These are phyloP conservation scores for Angophora floribunda DNA, from an alignment of 345 rosid species.

Conservation along the genomic window DNA sequence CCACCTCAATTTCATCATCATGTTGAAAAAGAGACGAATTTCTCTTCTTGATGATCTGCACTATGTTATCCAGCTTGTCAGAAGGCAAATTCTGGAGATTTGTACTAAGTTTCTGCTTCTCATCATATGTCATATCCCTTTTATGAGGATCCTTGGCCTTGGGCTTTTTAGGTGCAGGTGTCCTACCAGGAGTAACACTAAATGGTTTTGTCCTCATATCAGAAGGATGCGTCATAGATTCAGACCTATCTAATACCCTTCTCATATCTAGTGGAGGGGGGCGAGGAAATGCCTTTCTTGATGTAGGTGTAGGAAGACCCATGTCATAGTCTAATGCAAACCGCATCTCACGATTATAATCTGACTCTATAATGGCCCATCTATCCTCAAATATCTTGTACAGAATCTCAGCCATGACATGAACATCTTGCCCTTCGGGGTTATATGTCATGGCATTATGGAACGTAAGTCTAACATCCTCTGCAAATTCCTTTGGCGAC, in stretches of 20 bases:
- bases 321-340: conserved; percentile 41
- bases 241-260: conserved; percentile 72
- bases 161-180: conserved; percentile 87
- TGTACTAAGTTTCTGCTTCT: conserved; percentile 94
- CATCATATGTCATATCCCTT: conserved; percentile 97
- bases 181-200: conserved; percentile 66
- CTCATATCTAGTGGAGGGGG: conserved; percentile 71
- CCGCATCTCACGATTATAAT: conserved; percentile 63
- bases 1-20: conserved; percentile 96
- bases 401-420: conserved; percentile 74
- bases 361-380: conserved; percentile 79
- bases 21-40: conserved; percentile 68
- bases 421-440: conserved; percentile 97
- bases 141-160: conserved; percentile 93
- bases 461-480: conserved; percentile 97
- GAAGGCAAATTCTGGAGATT: conserved; percentile 83
- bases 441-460: conserved; percentile 92
- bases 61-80: conserved; percentile 90
- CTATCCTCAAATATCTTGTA: conserved; percentile 71
- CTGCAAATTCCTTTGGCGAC: conserved; percentile 89
- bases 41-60: conserved; percentile 90
- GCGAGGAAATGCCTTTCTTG: conserved; percentile 53
- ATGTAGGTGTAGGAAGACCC: conserved; percentile 43
- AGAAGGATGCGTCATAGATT: conserved; percentile 42
- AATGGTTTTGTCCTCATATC: conserved; percentile 41